These are phyloP conservation scores for Mycena latifolia DNA, from an alignment of 768 basidiomycete species.

Conservation along the genomic window DNA sequence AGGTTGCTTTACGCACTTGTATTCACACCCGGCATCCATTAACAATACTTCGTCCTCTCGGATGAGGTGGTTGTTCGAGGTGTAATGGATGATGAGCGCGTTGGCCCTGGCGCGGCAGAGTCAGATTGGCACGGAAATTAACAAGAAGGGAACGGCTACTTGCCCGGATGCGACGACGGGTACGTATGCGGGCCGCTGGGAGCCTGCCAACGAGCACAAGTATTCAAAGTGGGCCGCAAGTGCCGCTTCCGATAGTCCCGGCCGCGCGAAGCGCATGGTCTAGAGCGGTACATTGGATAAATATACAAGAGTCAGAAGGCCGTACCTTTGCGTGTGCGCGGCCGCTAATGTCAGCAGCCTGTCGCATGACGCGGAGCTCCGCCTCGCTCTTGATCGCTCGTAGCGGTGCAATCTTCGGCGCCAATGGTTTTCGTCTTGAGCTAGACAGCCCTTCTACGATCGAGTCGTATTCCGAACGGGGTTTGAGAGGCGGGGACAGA, in stretches of 20 bases:
- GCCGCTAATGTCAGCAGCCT: slow-evolving; percentile 90
- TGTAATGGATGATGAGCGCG: slow-evolving; percentile 94
- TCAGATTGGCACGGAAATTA: neutral
- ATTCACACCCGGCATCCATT: slow-evolving; percentile 94
- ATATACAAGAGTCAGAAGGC: slow-evolving; percentile 1
- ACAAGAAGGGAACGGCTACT: slow-evolving; percentile 33
- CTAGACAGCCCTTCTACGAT: slow-evolving; percentile 67
- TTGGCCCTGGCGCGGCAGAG: slow-evolving; percentile 70
- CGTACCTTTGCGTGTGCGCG: slow-evolving; percentile 86
- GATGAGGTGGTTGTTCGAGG: slow-evolving; percentile 87
- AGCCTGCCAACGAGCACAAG: slow-evolving; percentile 80
- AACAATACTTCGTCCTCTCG: slow-evolving; percentile 81
- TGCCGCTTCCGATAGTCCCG: slow-evolving; percentile 68
- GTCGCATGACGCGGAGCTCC: slow-evolving; percentile 85
- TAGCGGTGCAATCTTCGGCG: slow-evolving; percentile 77
- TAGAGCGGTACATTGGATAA: slow-evolving; percentile 42
- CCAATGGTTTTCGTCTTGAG: slow-evolving; percentile 63
- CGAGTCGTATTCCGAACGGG: slow-evolving; percentile 63
- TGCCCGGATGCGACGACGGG: slow-evolving; percentile 97
- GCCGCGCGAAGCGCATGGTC: slow-evolving; percentile 86
- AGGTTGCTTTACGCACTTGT: slow-evolving; percentile 66
- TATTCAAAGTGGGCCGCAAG: slow-evolving; percentile 93
- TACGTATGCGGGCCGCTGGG: slow-evolving; percentile 94
- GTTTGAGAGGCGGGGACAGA: slow-evolving; percentile 48
- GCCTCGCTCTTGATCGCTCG: slow-evolving; percentile 83